Base-by-base conservation (phyloP, 495 filamentous ascomycete genomes). In the Tuber brumale region DNA sequence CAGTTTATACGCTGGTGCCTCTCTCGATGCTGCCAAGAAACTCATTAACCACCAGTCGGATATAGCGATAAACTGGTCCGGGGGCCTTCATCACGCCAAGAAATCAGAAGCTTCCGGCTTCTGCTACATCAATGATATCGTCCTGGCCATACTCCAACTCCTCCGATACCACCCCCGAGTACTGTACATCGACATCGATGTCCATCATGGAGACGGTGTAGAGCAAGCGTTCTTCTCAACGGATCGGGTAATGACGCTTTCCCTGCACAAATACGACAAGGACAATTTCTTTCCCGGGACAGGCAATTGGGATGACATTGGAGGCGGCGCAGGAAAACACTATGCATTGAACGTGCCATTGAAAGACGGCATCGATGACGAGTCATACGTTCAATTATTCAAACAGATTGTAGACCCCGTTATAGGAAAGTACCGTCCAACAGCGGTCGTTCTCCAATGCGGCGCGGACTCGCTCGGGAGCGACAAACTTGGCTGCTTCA, bases 271-370 rank as follows among this genome's bases (percentile, higher is more conserved):
- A 81, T 99, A 97, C 85, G 82, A 83, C 69, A 83, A 83, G 86
- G 95, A 96, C 84, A 95, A 98, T 82, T 99, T 97, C 84, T 99
- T 99, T 84, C 95, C 95, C 9, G 96, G 96, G 74, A 99, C 95
- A 3, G 95, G 95, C 79, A 95, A 97, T 84, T 90, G 97, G 72
- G 91, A 96, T 70, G 95, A 99, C 82, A 94, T 97, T 75, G 95
- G 95, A 76, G 96, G 97, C 70, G 95, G 96, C 23, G 85, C 87
- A 43, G 95, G 95, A 72, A 97, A 97, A 83, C 88, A 98, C 82
- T 97, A 99, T 82, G 90, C 96, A 2, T 92, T 98, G 81, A 99
- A 99, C 85, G 97, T 97, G 83, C 95, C 95, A 1, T 89, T 99
- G 10, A 93, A 95, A 37, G 95, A 99, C 82, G 95, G 95, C 73